Conservation (phyloP, 2,329 filamentous ascomycete species). For the Colletotrichum incanum region DNA sequence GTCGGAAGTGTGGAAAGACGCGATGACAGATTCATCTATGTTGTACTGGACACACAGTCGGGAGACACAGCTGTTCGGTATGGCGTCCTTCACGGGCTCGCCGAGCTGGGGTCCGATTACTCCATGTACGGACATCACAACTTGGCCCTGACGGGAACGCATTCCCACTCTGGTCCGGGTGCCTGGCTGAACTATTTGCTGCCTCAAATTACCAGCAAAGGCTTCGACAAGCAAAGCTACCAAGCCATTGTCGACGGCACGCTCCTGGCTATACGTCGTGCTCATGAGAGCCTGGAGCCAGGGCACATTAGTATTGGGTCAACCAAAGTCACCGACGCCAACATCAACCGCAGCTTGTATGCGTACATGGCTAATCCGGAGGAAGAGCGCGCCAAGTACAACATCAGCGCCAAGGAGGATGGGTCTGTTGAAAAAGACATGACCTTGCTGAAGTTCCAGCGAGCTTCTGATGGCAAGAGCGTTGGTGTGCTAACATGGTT, state of each 20-base stretch:
- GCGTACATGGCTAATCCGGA: slow-evolving; percentile 90
- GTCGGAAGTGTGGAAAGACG: slow-evolving; percentile 78
- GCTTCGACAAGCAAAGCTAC: slow-evolving; percentile 89
- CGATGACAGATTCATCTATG: slow-evolving; percentile 83
- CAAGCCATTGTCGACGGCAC: slow-evolving; percentile 89
- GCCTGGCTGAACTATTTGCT: slow-evolving; percentile 95
- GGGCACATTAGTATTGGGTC: slow-evolving; percentile 79
- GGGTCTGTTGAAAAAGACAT: slow-evolving; percentile 69
- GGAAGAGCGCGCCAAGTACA: slow-evolving; percentile 80
- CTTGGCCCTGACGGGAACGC: slow-evolving; percentile 90
- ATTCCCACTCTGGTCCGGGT: slow-evolving; percentile 90
- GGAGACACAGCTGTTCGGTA: slow-evolving; percentile 90
- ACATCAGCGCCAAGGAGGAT: slow-evolving; percentile 53
- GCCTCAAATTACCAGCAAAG: slow-evolving; percentile 88
- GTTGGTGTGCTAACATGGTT: slow-evolving; percentile 93
- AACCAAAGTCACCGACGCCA: slow-evolving; percentile 78
- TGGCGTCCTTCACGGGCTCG: slow-evolving; percentile 83
- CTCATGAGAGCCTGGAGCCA: slow-evolving; percentile 71
- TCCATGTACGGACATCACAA: slow-evolving; percentile 83
- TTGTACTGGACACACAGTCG: slow-evolving; percentile 88
- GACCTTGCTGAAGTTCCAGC: slow-evolving; percentile 82
- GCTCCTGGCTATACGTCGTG: slow-evolving; percentile 82
- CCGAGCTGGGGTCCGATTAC: slow-evolving; percentile 79
- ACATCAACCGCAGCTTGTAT: slow-evolving; percentile 90
- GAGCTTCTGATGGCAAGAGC: slow-evolving; percentile 79